Base-by-base conservation (phyloP, 495 filamentous ascomycete genomes). In the Lepraria neglecta region DNA sequence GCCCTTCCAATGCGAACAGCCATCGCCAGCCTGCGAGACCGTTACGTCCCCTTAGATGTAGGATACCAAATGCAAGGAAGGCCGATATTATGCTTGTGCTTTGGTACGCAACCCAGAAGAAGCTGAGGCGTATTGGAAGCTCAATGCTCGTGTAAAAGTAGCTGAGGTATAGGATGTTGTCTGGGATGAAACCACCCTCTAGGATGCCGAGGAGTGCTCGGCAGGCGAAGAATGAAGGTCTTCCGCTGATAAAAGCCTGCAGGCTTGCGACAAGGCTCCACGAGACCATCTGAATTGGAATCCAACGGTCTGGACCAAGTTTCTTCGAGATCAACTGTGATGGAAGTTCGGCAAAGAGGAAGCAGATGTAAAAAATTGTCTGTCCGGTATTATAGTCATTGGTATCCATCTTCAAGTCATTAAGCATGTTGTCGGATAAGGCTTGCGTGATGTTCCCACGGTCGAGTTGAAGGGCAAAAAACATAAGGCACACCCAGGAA, bases 251-350 rank as follows among this genome's bases (percentile, higher is more conserved):
- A 60, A 84, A 84, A 12, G 87, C 83, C 71, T 92, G 88, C 46
- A 76, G 79, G 27, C 76, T 73, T 0, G 88, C 87, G 38, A 92
- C 82, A 10, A 91, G 63, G 67, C 84, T 88, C 87, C 90, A 95
- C 4, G 79, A 76, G 1, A 90, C 74, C 81, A 92, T 92, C 66
- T 92, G 89, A 31, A 86, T 73, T 0, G 90, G 89, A 56, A 96
- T 92, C 88, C 90, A 95, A 35, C 82, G 80, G 69, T 95, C 90
- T 0, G 90, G 89, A 0, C 91, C 91, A 28, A 92, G 61, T 69
- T 79, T 81, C 68, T 92, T 91, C 28, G 79, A 83, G 28, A 91
- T 70, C 0, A 91, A 74, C 65, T 91, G 88, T 0, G 87, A 90
- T 0, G 88, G 88, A 14, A 91, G 72, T 66, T 91, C 87, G 0